Base-by-base conservation (phyloP, 2,329 filamentous ascomycete genomes). In the Trichoderma citrinoviride region DNA sequence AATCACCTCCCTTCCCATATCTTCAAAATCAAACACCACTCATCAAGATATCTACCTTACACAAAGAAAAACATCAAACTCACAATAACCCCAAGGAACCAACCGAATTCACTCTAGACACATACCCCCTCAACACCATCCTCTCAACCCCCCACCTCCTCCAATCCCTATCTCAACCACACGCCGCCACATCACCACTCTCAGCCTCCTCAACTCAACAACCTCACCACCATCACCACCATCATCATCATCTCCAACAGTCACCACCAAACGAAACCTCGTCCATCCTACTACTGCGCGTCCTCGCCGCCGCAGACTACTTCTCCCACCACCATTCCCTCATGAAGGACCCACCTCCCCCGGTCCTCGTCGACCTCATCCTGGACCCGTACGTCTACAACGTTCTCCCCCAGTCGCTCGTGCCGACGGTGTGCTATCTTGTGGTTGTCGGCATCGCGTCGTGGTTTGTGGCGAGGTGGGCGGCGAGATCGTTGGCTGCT, bases 381-480 rank as follows among this genome's bases (percentile, higher is more conserved):
- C 85, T 99, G 25, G 95, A 98, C 76, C 93, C 93, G 0, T 98
- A 89, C 73, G 67, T 96, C 46, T 78, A 89, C 72, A 95, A 96
- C 78, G 73, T 93, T 17, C 82, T 98, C 60, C 95, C 95, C 14
- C 82, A 82, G 58, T 96, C 93, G 4, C 80, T 98, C 17, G 72
- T 90, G 23, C 88, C 91, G 21, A 94, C 90, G 1, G 86, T 85
- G 14, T 79, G 78, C 41, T 96, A 93, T 76, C 82, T 96, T 61
- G 71, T 83, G 4, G 69, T 85, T 3, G 83, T 96, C 61, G 86
- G 87, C n/a, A 67, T 77, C 27, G 68, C 74, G 43, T 79, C 79
- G 3, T 82, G 77, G 76, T 76, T 81, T 61, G 70, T 82, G n/a
- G 79, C 81, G 43, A 74, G 71, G 64, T 73, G 73, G 65, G 71